A percentile compares a stretch with the other conserved stretches of the same genome.
These are phyloP conservation scores for Periconia macrospinosa DNA, from an alignment of 2,329 filamentous ascomycete genomes.

Conservation along the genomic window DNA sequence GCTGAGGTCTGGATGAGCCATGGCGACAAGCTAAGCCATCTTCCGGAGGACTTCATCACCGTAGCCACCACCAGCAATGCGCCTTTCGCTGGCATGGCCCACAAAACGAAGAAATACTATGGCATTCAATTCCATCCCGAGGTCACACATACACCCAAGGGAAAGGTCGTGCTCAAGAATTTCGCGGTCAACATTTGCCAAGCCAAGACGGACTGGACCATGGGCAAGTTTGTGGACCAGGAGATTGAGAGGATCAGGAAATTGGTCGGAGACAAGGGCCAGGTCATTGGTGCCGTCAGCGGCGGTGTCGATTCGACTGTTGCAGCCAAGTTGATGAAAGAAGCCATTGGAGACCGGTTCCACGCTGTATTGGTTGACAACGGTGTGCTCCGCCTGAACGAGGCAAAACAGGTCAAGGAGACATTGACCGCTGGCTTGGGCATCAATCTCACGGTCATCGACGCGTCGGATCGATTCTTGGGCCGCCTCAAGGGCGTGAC, in stretches of 20 bases:
- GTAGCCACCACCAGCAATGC: constrained; percentile 78
- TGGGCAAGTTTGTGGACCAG: constrained; percentile 78
- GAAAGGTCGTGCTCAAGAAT: constrained; percentile 74
- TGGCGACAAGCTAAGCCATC: constrained; percentile 76
- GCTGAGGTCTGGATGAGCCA: constrained; percentile 86
- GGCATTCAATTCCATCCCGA: constrained; percentile 92
- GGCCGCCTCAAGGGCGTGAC: constrained; percentile 71
- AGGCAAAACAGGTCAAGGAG: constrained; percentile 79
- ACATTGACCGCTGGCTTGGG: constrained; percentile 77
- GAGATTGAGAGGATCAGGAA: constrained; percentile 80
- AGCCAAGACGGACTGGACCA: constrained; percentile 77
- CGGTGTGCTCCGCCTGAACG: constrained; percentile 82
- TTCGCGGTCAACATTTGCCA: constrained; percentile 83
- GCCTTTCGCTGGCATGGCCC: constrained; percentile 77
- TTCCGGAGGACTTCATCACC: constrained; percentile 73
- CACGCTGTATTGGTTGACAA: constrained; percentile 85
- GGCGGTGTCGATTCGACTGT: constrained; percentile 92
- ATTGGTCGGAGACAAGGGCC: constrained; percentile 78
- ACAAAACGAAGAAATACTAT: constrained; percentile 70
- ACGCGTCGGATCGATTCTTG: constrained; percentile 79
- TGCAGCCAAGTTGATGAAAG: constrained; percentile 80
- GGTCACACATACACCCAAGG: constrained; percentile 71
- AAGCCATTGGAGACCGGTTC: constrained; percentile 85
- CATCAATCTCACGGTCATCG: constrained; percentile 87
- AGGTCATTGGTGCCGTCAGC: constrained; percentile 78